A percentile compares a stretch with the other conserved stretches of the same genome.
phyloP scores from a whole-genome alignment of 805 yeast species.

The Starmerella vaccinii region DNA sequence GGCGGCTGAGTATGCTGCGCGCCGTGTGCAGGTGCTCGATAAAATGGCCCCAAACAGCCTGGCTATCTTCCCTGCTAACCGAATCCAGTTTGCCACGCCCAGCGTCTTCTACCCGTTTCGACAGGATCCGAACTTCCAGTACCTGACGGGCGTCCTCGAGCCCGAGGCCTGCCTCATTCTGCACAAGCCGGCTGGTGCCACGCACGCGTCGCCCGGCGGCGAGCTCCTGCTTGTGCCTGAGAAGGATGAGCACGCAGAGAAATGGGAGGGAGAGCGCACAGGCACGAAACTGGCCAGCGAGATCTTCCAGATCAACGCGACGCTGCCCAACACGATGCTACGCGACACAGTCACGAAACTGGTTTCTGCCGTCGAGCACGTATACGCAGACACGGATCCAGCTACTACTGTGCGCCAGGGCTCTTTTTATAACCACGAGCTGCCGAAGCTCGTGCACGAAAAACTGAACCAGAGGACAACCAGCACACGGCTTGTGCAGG shows the following conservation, averaged over 20 bases:
- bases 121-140: slow-evolving; percentile 80
- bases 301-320: slow-evolving; percentile 77
- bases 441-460: slow-evolving; percentile 17
- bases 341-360: slow-evolving; percentile 15
- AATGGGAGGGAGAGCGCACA: slow-evolving; percentile 92
- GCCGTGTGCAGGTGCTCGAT: slow-evolving; percentile 53
- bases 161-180: slow-evolving; percentile 61
- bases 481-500: slow-evolving; percentile 22
- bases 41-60: slow-evolving; percentile 52
- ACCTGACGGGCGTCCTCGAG: slow-evolving; percentile 86
- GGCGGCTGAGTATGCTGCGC: slow-evolving; percentile 66
- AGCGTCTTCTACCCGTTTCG: slow-evolving; percentile 86
- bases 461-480: background rate
- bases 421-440: slow-evolving; percentile 21
- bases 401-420: slow-evolving; percentile 23
- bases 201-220: slow-evolving; percentile 29
- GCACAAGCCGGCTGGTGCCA: slow-evolving; percentile 38
- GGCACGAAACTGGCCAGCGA: slow-evolving; percentile 76
- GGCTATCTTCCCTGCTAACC: slow-evolving; percentile 65
- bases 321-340: slow-evolving; percentile 32
- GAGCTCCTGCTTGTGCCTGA: slow-evolving; percentile 82
- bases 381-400: slow-evolving; percentile 24
- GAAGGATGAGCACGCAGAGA: slow-evolving; percentile 62
- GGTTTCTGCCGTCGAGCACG: slow-evolving; percentile 16
- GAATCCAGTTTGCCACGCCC: slow-evolving; percentile 72